These are phyloP conservation scores for Fonsecaea multimorphosa DNA, from an alignment of 2,329 filamentous ascomycete species.

Conservation along the genomic window DNA sequence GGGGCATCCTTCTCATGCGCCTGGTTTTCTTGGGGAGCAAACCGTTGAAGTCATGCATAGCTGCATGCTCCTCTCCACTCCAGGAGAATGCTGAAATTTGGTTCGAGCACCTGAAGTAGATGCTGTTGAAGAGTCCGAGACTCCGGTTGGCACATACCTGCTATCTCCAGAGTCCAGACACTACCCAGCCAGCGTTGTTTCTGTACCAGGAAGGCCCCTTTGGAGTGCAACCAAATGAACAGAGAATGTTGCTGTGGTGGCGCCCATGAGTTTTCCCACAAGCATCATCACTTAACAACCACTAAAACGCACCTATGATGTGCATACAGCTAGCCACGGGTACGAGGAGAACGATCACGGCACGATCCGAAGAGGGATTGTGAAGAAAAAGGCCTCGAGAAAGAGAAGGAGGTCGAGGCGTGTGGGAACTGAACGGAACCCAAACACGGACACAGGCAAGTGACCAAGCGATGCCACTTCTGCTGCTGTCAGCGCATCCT, in stretches of 20 bases:
- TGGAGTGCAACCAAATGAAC: background rate
- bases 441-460: slow-evolving; percentile 12
- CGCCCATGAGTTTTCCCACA: background rate
- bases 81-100: background rate
- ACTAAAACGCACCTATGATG: slow-evolving; percentile 22
- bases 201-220: background rate
- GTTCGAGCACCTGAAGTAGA: background rate
- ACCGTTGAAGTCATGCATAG: background rate
- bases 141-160: background rate
- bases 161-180: slow-evolving; percentile 1
- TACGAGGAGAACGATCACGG: slow-evolving; percentile 16
- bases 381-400: slow-evolving; percentile 14
- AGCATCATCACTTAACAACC: background rate
- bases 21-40: slow-evolving; percentile 9
- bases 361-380: slow-evolving; percentile 19
- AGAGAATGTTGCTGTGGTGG: background rate
- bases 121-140: background rate
- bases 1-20: slow-evolving; percentile 6
- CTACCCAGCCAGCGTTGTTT: background rate
- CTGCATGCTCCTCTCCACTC: background rate
- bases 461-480: slow-evolving; percentile 29
- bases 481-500: slow-evolving; percentile 22
- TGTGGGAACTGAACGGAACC: slow-evolving; percentile 7
- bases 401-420: background rate
- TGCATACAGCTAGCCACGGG: slow-evolving; percentile 21